Base-by-base conservation (phyloP, 768 basidiomycete genomes). In the Suillus plorans region DNA sequence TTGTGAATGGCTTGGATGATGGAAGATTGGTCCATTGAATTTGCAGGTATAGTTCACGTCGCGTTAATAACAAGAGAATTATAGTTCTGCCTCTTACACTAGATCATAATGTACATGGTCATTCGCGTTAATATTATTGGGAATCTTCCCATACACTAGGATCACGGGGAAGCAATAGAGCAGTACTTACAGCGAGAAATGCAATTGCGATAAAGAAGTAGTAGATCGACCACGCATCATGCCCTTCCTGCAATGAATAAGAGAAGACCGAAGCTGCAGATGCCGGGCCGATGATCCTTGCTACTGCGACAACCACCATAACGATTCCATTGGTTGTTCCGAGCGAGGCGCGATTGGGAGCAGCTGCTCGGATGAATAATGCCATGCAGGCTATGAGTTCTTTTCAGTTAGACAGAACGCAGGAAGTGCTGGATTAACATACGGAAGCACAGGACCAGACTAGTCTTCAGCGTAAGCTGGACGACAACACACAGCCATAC, bases 401-500 rank as follows among this genome's bases (percentile, higher is more conserved):
- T 16, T 50, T 3, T 50, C 50, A 28, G 25, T 50, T 6, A 13
- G 16, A 14, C 2, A 2, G 6, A 28, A 16, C 16, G 7, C 50
- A 50, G 14, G 3, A 50, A 25, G 14, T 28, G 25, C 3, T 16
- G 8, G 13, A 4, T 16, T 14, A 25, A 50, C 50, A 50, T 50
- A 50, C 50, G 14, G 6, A 1, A 50, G 13, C 25, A 28, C 50
- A 28, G 16, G 14, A 4, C 1, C 14, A 50, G 13, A 25, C 13
- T 16, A 4, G 12, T 4, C 3, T 2, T 16, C 5, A 83, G 64
- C 3, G 77, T 58, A 37, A 84, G 73, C 69, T 91, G 88, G 13
- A 84, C 62, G 5, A 69, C 80, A 12, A 91, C 75, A 8, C 80
- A 72, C 25, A 71, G 66, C 85, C 86, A 91, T 4, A 91, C 80